Evolutionary conservation across 768 basidiomycete genomes (phyloP), one percentile per base, ranked within the genome.

Genomic region (Naganishia kalamii): DNA sequence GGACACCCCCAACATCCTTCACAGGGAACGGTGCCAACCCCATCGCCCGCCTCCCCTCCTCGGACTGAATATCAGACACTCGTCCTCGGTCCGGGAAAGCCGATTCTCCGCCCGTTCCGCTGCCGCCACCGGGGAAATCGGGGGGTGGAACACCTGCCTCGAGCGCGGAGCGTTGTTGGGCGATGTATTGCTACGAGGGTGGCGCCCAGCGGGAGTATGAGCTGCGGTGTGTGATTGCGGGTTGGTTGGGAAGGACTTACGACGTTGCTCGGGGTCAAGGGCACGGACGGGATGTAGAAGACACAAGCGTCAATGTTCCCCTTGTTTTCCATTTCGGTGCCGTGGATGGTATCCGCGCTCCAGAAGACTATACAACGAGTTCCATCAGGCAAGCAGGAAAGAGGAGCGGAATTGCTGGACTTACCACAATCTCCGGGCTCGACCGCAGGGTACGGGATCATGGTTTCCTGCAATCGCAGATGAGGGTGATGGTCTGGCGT

Each of bases 41-140:
- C 59, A 60, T 60, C 17, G 33, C 59, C 8, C 40, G 30, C 25
- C 30, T 60, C 10, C 59, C 78, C 2, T 79, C 67, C 10, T 74
- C 70, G 29, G 65, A 71, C 30, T 48, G 47, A 72, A 64, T 30
- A 84, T 74, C 60, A 84, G 82, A 6, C 70, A 76, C 25, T 78
- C 77, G 21, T 63, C 70, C 4, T 81, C 83, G 10, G 80, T 74
- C n/a, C 81, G 80, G 7, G 74, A 70, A 66, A 80, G 81, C 4
- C 67, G 67, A 40, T 71, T 74, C 67, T 81, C 83, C 23, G 80
- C 80, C 4, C 65, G 10, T 25, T 21, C 47, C 67, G 37, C 74
- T 72, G 15, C 74, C 74, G 15, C n/a, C n/a, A n/a, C n/a, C n/a
- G n/a, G 83, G 85, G 77, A 87, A 90, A 72, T 90, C 89, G 3